These are phyloP conservation scores for Solanum phureja DNA, from an alignment of 257 asterid species.

Conservation along the genomic window DNA sequence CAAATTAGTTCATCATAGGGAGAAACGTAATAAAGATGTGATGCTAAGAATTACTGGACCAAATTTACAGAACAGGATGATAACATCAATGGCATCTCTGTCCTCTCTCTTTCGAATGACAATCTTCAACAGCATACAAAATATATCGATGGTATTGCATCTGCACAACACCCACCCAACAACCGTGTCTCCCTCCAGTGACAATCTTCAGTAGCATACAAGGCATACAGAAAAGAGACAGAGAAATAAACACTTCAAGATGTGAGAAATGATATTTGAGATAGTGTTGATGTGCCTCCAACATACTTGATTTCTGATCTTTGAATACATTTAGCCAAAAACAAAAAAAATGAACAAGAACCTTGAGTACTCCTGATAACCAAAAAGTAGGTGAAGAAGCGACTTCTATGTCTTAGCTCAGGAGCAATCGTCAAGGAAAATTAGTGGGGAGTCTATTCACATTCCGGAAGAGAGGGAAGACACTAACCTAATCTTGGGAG, in stretches of 20 bases:
- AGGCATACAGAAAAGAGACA: not conserved
- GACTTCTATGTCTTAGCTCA: not conserved
- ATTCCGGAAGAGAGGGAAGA: not conserved
- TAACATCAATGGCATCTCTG: not conserved
- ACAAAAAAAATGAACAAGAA: not conserved
- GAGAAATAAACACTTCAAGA: not conserved
- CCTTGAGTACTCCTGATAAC: not conserved
- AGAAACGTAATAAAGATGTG: not conserved
- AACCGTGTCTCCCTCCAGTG: not conserved
- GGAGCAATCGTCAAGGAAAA: not conserved
- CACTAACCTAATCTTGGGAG: not conserved
- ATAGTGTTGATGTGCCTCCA: not conserved
- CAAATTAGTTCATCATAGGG: not conserved
- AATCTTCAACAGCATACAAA: not conserved
- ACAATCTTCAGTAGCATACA: not conserved
- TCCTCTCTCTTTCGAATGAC: not conserved
- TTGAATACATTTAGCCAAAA: not conserved
- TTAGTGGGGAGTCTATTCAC: not conserved
- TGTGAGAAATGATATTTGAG: not conserved
- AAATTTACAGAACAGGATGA: not conserved
- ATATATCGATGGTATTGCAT: not conserved
- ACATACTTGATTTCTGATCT: not conserved
- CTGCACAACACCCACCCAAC: not conserved
- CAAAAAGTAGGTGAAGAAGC: not conserved
- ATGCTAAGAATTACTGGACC: not conserved